Evolutionary conservation across 1,139 yeast genomes (phyloP).

Genomic region (Spencermartinsiella ligniputridi): DNA sequence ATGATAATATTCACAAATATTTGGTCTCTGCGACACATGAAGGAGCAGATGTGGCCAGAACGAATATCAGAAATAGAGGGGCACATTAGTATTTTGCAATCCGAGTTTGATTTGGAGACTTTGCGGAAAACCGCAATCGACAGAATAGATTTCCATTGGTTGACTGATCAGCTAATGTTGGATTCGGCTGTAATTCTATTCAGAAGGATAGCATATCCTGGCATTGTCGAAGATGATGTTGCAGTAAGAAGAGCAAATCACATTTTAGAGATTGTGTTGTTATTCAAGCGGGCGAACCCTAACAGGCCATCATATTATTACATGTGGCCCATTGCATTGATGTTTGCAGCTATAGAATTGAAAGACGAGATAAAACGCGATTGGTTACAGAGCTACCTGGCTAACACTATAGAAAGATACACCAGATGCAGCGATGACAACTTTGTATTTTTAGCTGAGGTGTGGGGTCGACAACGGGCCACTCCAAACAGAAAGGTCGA

Average conservation of each 20-base stretch:
- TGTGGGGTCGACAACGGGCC: not conserved
- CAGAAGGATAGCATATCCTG: not conserved
- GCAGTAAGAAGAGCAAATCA: not conserved
- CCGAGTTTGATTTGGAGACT: not conserved
- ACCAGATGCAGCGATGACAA: not conserved
- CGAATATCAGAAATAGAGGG: not conserved
- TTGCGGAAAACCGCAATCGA: not conserved
- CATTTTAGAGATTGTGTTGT: not conserved
- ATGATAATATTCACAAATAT: not conserved
- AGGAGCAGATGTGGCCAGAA: not conserved
- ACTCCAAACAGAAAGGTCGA: not conserved
- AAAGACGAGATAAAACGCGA: not conserved
- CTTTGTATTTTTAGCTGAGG: not conserved
- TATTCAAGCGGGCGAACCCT: not conserved
- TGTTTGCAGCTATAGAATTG: not conserved
- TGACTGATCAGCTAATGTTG: not conserved
- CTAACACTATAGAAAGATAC: not conserved
- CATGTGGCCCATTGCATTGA: conserved; percentile 1
- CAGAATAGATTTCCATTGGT: not conserved
- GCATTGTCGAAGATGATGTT: not conserved
- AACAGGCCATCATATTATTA: not conserved
- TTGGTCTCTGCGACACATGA: not conserved
- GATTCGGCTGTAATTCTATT: not conserved
- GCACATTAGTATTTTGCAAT: not conserved
- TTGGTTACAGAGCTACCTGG: not conserved